Conservation (phyloP, 2,329 filamentous ascomycete species). For the Pyrenophora graminea region DNA sequence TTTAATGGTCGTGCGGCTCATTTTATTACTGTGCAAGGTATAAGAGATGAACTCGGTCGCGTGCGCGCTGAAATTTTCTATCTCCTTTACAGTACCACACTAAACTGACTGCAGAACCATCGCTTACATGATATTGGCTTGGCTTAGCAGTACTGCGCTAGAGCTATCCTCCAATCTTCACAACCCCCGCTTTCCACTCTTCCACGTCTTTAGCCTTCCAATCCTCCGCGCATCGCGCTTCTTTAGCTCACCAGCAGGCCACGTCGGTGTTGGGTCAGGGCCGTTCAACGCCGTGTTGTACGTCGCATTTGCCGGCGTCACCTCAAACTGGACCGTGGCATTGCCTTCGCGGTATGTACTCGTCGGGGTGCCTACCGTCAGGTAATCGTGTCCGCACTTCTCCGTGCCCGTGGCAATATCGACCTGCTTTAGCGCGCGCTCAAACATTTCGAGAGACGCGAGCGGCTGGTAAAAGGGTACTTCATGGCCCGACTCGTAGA, state of each 20-base stretch:
- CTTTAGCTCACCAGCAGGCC: slow-evolving; percentile 22
- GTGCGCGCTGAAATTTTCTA: too few species aligned
- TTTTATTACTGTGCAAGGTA: too few species aligned
- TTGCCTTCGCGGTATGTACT: slow-evolving; percentile 52
- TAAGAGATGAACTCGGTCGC: too few species aligned
- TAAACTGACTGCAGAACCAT: too few species aligned
- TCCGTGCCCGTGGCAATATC: slow-evolving; percentile 57
- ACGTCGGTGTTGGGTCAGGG: slow-evolving; percentile 46
- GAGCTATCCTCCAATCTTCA: not conserved
- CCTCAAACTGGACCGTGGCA: slow-evolving; percentile 51
- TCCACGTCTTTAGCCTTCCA: slow-evolving; percentile 13
- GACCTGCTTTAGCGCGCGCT: slow-evolving; percentile 52
- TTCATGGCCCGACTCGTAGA: slow-evolving; percentile 57
- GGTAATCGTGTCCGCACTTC: slow-evolving; percentile 32
- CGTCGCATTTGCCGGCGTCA: slow-evolving; percentile 50
- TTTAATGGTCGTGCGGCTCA: too few species aligned
- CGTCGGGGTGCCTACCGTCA: slow-evolving; percentile 41
- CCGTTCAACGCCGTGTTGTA: slow-evolving; percentile 54
- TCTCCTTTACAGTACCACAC: too few species aligned
- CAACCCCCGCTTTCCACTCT: not conserved
- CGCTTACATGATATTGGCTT: too few species aligned
- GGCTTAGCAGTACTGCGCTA: too few species aligned
- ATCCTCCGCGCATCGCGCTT: slow-evolving; percentile 24
- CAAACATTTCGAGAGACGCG: slow-evolving; percentile 55
- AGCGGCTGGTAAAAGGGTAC: slow-evolving; percentile 61